Conservation (phyloP, 2,329 filamentous ascomycete genomes). For the Botrytis tulipae region DNA sequence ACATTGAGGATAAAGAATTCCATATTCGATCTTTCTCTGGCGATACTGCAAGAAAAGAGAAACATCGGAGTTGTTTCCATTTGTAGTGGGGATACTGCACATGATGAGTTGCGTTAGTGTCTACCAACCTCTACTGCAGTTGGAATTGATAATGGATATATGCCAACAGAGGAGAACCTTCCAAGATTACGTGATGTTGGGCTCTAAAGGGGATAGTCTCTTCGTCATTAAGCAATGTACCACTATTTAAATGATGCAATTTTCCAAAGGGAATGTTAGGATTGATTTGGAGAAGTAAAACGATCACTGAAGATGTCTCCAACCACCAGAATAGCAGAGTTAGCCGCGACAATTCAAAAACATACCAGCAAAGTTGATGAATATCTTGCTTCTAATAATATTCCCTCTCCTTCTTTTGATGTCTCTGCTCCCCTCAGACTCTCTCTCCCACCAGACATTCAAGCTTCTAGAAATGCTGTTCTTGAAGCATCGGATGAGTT, state of each 20-base stretch:
- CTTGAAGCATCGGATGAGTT: conserved; percentile 12
- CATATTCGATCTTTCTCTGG: too few species aligned
- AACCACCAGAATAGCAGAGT: not conserved
- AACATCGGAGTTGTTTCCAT: not conserved
- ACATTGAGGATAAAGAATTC: too few species aligned
- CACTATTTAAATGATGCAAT: not conserved
- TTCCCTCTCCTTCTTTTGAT: conserved; percentile 10
- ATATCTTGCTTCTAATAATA: not conserved
- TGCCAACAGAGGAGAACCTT: not conserved
- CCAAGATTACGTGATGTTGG: not conserved
- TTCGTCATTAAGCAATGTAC: not conserved
- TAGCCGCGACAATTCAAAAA: not conserved
- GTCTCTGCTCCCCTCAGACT: conserved; percentile 1
- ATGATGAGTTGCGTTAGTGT: not conserved
- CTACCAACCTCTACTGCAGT: not conserved
- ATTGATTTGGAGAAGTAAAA: not conserved
- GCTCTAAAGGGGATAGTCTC: rapidly evolving
- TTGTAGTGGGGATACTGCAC: not conserved
- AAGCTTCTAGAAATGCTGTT: not conserved
- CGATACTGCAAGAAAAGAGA: too few species aligned
- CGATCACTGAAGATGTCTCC: not conserved
- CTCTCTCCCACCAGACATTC: not conserved
- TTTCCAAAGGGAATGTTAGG: too few species aligned
- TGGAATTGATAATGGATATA: not conserved
- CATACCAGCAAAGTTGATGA: conserved; percentile 3